A percentile compares a stretch with the other conserved stretches of the same genome.
phyloP scores from a whole-genome alignment of 371 early-diverging fungal genomes.

The Rhizomucor miehei region DNA sequence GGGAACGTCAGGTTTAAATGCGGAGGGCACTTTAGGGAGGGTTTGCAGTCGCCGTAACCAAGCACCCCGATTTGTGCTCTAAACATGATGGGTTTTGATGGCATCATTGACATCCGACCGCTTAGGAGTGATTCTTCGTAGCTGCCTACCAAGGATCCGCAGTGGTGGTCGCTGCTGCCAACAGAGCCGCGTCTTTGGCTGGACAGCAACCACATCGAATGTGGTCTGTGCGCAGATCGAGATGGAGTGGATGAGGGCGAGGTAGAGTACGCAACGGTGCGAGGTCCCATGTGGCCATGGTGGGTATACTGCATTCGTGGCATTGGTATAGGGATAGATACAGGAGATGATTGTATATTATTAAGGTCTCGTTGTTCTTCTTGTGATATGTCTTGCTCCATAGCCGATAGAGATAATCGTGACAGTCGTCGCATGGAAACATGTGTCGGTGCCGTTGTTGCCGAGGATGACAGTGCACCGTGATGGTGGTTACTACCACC shows the following conservation, averaged over 20 bases:
- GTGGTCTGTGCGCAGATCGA: neutral
- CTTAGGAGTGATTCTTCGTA: slow-evolving; percentile 81
- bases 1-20: slow-evolving; percentile 69
- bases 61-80: slow-evolving; percentile 74
- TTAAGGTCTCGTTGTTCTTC: slow-evolving; percentile 12
- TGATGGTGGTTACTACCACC: slow-evolving; percentile 5
- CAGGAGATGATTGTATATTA: neutral
- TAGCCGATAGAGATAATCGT: slow-evolving; percentile 39
- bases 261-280: slow-evolving; percentile 31
- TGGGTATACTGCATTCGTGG: slow-evolving; percentile 44
- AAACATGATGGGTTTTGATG: slow-evolving; percentile 74
- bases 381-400: slow-evolving; percentile 19
- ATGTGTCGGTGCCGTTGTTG: slow-evolving; percentile 1
- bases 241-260: slow-evolving; percentile 20
- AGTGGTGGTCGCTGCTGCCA: slow-evolving; percentile 27
- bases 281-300: slow-evolving; percentile 20
- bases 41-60: slow-evolving; percentile 60
- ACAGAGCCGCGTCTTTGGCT: slow-evolving; percentile 10
- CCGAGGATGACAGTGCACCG: slow-evolving; percentile 4
- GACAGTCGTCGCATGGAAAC: slow-evolving; percentile 30
- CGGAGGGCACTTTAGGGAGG: slow-evolving; percentile 64
- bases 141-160: slow-evolving; percentile 71
- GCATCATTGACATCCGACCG: slow-evolving; percentile 81
- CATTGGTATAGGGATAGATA: slow-evolving; percentile 30
- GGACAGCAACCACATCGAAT: neutral